Evolutionary conservation across 768 basidiomycete species (phyloP), one percentile per base, ranked within the genome.

Genomic region (Tylopilus felleus): DNA sequence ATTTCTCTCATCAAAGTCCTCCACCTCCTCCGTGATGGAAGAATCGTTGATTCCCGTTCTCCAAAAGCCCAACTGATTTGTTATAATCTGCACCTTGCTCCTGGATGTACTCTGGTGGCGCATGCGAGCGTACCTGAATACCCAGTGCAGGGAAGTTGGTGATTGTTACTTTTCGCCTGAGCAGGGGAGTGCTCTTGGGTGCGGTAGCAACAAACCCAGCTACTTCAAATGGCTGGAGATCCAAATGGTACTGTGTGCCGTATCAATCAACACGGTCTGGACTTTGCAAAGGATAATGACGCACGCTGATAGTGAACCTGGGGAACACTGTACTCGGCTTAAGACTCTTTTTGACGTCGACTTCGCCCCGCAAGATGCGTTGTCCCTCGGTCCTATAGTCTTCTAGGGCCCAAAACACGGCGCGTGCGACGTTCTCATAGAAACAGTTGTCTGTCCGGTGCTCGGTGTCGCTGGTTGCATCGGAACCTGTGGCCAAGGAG

Each of bases 1-100:
- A 17, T 6, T 17, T 3, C 8, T 36, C 6, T 27, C 44, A 19
- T 51, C 40, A 54, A 5, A 40, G 22, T 9, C 49, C 56, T 9
- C 42, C n/a, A n/a, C n/a, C 19, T 13, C 55, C 60, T n/a, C 58
- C 58, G 25, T 68, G 56, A 51, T 61, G 61, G 45, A 60, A 67
- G 62, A 79, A 83, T 59, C 77, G 70, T 60, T 82, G 80, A 61
- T 83, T 81, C 14, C 80, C 78, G 59, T 80, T 82, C 61, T 81
- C 80, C 59, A 81, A 64, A 35, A 79, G 74, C 14, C 79, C 81
- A 29, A 80, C 69, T 12, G 77, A 74, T 35, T 73, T 76, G 58
- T 79, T 80, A 62, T 80, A 82, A 61, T 85, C 75, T 21, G 69
- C 72, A 36, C 68, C 72, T 44, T 72, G 64, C 14, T 73, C 68